Percentiles rank a stretch among this genome's conserved stretches.
These are phyloP conservation scores for Beauveria sp. DNA, from an alignment of 2,329 filamentous ascomycete genomes.

Conservation along the genomic window DNA sequence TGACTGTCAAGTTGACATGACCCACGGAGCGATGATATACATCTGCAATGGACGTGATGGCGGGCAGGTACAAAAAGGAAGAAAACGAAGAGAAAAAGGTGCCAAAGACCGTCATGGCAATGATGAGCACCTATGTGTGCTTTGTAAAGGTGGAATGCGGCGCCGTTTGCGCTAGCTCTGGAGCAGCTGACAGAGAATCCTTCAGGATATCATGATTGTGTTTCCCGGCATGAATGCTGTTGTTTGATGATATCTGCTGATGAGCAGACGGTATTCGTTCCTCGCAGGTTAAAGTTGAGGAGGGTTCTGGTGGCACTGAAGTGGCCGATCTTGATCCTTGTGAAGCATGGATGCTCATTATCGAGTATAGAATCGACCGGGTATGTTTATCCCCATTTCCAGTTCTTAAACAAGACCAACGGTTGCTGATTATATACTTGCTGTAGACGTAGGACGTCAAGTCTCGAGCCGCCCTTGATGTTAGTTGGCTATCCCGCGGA, in stretches of 20 bases:
- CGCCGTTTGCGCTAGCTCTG: not conserved
- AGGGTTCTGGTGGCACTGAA: not conserved
- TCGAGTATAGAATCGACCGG: not conserved
- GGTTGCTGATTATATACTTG: not conserved
- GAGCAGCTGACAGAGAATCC: not conserved
- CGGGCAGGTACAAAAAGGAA: too few relatives aligned
- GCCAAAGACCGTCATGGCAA: conserved; percentile 21
- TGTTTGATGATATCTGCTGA: not conserved
- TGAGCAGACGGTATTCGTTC: not conserved
- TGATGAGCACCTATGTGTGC: conserved; percentile 19
- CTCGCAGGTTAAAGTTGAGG: not conserved
- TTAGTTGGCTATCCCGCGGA: not conserved
- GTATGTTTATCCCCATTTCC: too few relatives aligned
- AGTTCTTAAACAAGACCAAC: not conserved
- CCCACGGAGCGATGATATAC: too few relatives aligned
- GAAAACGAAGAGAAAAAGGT: too few relatives aligned
- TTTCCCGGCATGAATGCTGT: too few relatives aligned
- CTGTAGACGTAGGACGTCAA: not conserved
- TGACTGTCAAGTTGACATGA: too few relatives aligned
- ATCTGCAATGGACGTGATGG: too few relatives aligned
- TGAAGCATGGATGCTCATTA: not conserved
- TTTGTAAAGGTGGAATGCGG: conserved; percentile 20
- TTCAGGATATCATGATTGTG: too few relatives aligned
- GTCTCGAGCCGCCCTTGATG: not conserved
- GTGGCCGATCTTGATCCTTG: not conserved